Conservation (phyloP, 345 rosid genomes). For the Carallia pectinifolia region DNA sequence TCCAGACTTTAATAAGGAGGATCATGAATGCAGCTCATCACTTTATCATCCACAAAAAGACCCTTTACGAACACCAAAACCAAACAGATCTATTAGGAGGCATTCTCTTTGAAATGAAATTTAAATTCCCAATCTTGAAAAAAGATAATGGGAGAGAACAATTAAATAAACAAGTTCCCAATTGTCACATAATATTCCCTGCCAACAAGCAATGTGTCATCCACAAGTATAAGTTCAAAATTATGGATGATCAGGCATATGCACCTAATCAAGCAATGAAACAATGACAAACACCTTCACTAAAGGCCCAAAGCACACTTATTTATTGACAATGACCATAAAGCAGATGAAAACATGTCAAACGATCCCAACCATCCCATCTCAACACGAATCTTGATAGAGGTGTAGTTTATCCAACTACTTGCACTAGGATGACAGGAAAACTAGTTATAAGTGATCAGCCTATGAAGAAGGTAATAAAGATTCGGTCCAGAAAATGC, state of each 20-base stretch:
- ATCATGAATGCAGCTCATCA: conserved; percentile 31
- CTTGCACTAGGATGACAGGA: background rate
- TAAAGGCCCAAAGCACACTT: background rate
- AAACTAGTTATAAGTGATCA: background rate
- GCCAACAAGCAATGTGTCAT: too few species aligned
- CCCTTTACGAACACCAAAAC: conserved; percentile 21
- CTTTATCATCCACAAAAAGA: conserved; percentile 37
- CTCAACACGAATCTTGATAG: background rate
- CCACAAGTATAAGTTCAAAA: too few species aligned
- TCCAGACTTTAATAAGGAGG: conserved; percentile 29
- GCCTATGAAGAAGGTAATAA: background rate
- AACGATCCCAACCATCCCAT: background rate
- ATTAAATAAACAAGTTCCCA: too few species aligned
- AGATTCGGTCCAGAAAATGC: background rate
- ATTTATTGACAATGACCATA: background rate
- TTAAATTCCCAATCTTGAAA: too few species aligned
- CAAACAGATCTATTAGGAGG: conserved; percentile 33
- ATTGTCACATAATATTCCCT: too few species aligned
- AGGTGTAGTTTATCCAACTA: background rate
- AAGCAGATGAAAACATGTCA: background rate
- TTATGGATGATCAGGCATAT: too few species aligned
- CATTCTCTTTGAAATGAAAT: background rate
- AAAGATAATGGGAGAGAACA: too few species aligned
- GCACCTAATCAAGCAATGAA: too few species aligned
- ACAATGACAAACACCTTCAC: background rate